Percentiles rank a stretch among this genome's conserved stretches.
phyloP scores from a whole-genome alignment of 2,329 filamentous ascomycete species.

The Fusarium haematococcum region DNA sequence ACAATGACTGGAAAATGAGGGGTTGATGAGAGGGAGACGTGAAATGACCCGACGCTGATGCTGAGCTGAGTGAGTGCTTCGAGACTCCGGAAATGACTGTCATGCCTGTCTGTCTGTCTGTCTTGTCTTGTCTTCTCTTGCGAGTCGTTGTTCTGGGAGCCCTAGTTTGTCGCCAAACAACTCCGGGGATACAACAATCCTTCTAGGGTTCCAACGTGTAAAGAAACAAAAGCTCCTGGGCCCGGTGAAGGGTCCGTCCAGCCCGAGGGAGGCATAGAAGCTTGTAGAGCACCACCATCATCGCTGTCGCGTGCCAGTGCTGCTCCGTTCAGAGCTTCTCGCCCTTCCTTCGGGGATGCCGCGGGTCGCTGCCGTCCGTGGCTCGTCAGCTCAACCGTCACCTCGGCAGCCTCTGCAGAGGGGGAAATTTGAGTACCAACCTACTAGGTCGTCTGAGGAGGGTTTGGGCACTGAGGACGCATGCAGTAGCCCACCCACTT shows the following conservation, averaged over 20 bases:
- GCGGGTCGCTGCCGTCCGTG: conserved; percentile 29
- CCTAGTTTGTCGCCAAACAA: conserved; percentile 30
- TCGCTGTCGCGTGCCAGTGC: conserved; percentile 26
- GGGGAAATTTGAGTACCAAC: conserved; percentile 36
- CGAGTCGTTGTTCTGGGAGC: conserved; percentile 35
- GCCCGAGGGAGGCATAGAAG: conserved; percentile 7
- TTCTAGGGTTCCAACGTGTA: conserved; percentile 33
- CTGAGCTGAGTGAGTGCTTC: background rate
- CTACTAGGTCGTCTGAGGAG: conserved; percentile 40
- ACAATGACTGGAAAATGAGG: conserved; percentile 24
- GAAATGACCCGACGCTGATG: conserved; percentile 2
- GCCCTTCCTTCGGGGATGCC: conserved; percentile 36
- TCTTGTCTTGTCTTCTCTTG: conserved; percentile 31
- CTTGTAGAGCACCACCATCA: background rate
- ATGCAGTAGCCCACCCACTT: conserved; percentile 50
- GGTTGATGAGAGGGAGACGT: conserved; percentile 5
- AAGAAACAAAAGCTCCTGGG: conserved; percentile 12
- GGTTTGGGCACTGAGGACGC: conserved; percentile 48
- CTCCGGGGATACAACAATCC: conserved; percentile 32
- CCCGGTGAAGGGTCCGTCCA: conserved; percentile 1
- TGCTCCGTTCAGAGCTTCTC: conserved; percentile 38
- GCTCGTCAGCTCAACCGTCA: conserved; percentile 20
- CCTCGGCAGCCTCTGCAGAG: conserved; percentile 5
- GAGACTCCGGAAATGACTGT: conserved; percentile 35
- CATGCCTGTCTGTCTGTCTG: background rate